Evolutionary conservation across 345 rosid species (phyloP), one percentile per base, ranked within the genome.

Genomic region (Boechera divaricarpa): DNA sequence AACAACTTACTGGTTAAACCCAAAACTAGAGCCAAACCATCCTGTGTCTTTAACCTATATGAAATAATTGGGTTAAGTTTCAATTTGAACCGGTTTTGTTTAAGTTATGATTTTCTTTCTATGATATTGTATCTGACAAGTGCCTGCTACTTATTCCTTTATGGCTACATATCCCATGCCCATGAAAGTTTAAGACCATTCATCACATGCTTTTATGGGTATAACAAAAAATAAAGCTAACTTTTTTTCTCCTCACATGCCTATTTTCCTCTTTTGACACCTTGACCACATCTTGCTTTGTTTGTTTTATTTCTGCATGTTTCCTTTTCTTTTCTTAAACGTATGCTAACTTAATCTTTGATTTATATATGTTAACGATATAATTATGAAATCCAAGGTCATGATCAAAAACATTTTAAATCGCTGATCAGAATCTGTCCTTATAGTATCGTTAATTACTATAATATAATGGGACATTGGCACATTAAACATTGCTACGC

Each of bases 171-270:
- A 38, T 54, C 60, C 51, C 66, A 63, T 57, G 58, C 16, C 58
- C 66, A 47, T 45, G 39, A 57, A 67, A 38, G 52, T 5, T 21
- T 12, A 26, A 74, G 52, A 16, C 16, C 74, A 68, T 28, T 52
- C 63, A 53, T 69, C 56, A 76, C 79, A 76, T 41, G 63, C 51
- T 69, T 16, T 76, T 61, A 10, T 32, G 33, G 9, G 16, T 76
- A 68, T 35, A 51, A 48, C 62, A 39, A 75, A 68, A 51, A 1
- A 33, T 61, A 70, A 77, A 69, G 75, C 75, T 21, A 10, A 69
- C 69, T 76, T 69, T 42, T 16, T 59, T 41, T 54, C 48, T 24
- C 56, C 4, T 54, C 75, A 77, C 80, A 70, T 77, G 80, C 51
- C 33, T 70, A 3, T 35, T 77, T 68, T 60, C 48, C 63, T 69